Percentiles rank a stretch among this genome's conserved stretches.
Evolutionary conservation across 1,284 basidiomycete genomes (phyloP).

Genomic region (Polyporus tsugae): DNA sequence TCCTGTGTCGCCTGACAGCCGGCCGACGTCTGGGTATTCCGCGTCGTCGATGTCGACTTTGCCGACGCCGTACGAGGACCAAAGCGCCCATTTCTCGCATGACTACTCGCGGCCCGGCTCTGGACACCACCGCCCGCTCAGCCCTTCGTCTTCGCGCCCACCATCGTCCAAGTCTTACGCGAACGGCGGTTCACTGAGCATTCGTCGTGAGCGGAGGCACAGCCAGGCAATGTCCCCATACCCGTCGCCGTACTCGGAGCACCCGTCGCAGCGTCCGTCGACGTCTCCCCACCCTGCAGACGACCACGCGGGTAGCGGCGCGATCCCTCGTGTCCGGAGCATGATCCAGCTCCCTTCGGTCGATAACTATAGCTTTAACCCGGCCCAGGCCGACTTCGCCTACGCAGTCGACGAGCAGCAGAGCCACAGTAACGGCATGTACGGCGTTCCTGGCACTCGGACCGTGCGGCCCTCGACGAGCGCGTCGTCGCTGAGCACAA

Average conservation of each 20-base stretch:
- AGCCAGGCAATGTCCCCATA: slow-evolving; percentile 86
- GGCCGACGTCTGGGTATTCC: slow-evolving; percentile 84
- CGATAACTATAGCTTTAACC: slow-evolving; percentile 68
- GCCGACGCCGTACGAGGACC: slow-evolving; percentile 67
- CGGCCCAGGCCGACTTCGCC: slow-evolving; percentile 77
- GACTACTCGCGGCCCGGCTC: slow-evolving; percentile 76
- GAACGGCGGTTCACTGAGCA: slow-evolving; percentile 59
- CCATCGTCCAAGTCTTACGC: slow-evolving; percentile 68
- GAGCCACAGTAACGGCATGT: slow-evolving; percentile 37
- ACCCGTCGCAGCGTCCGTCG: slow-evolving; percentile 62
- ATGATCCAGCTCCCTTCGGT: slow-evolving; percentile 80
- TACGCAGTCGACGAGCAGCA: slow-evolving; percentile 58
- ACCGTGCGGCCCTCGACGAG: slow-evolving; percentile 75
- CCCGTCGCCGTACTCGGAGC: slow-evolving; percentile 78
- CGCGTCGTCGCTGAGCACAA: slow-evolving; percentile 78
- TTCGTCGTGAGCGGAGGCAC: slow-evolving; percentile 75
- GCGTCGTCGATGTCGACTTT: slow-evolving; percentile 79
- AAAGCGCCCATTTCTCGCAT: slow-evolving; percentile 53
- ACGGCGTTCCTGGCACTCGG: slow-evolving; percentile 41
- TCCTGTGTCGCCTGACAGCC: slow-evolving; percentile 81
- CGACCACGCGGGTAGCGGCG: slow-evolving; percentile 50
- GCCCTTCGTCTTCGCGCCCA: slow-evolving; percentile 57
- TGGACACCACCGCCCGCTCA: slow-evolving; percentile 62
- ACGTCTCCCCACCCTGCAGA: slow-evolving; percentile 76
- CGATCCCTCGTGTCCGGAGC: slow-evolving; percentile 74